Percentiles rank a stretch among this genome's conserved stretches.
phyloP scores from a whole-genome alignment of 148 eudicot genomes.

The Camellia japonica region DNA sequence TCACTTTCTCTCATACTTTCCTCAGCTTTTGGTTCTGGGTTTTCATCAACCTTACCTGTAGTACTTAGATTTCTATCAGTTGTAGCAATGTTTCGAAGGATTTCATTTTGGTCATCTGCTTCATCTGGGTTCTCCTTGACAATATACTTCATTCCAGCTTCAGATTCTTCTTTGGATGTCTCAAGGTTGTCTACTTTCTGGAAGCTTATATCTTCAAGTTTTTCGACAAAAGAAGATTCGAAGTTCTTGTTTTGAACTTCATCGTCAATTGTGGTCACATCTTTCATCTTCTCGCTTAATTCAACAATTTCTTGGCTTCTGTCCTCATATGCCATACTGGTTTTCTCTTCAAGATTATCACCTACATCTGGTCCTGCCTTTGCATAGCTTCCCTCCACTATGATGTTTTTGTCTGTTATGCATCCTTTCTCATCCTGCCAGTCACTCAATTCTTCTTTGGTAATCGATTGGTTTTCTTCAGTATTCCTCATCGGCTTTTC shows the following conservation, averaged over 20 bases:
- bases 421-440: conserved; percentile 11
- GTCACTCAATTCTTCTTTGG: background rate
- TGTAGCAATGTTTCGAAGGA: background rate
- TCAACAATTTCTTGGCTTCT: conserved; percentile 8
- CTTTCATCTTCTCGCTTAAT: conserved; percentile 9
- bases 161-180: background rate
- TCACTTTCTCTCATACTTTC: conserved; percentile 2
- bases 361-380: conserved; percentile 5
- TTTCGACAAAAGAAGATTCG: background rate
- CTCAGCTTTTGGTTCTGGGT: background rate
- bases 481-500: background rate
- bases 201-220: background rate
- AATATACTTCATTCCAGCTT: conserved; percentile 5
- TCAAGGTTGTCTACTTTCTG: background rate
- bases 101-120: background rate
- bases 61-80: conserved; percentile 3
- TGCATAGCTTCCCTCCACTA: background rate
- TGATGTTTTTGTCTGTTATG: background rate
- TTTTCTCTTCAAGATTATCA: conserved; percentile 1
- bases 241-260: background rate
- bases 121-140: background rate
- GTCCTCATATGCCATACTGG: conserved; percentile 6
- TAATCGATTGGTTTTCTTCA: conserved; percentile 12
- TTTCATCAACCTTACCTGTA: background rate
- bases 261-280: background rate